Conservation (phyloP, 2,329 filamentous ascomycete genomes). For the Exophiala mesophila region DNA sequence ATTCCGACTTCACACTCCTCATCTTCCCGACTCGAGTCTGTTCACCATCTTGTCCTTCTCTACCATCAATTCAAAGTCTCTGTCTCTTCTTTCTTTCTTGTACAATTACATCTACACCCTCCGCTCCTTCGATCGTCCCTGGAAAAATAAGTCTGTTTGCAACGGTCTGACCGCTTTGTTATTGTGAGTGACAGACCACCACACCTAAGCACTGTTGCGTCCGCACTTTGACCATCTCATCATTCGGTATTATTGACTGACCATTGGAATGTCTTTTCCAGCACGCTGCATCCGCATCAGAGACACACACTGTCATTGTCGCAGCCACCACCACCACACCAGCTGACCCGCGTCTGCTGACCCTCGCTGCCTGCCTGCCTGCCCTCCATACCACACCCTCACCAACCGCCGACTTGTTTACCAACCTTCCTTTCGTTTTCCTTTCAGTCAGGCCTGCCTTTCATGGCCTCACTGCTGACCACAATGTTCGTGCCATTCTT, state of each 20-base stretch:
- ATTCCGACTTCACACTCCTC: too few species aligned
- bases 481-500: slow-evolving; percentile 63
- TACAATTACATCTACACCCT: too few species aligned
- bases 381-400: neutral
- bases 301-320: too few species aligned
- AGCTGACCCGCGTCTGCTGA: neutral
- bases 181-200: slow-evolving; percentile 2
- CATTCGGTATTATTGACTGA: slow-evolving; percentile 1
- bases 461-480: slow-evolving; percentile 67
- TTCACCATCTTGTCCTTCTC: too few species aligned
- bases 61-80: too few species aligned
- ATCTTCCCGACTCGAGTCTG: too few species aligned
- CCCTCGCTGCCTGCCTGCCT: neutral
- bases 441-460: slow-evolving; percentile 2
- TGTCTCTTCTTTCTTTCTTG: too few species aligned
- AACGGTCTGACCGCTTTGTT: too few species aligned
- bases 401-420: neutral
- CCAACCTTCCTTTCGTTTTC: too few species aligned
- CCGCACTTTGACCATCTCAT: neutral
- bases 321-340: neutral
- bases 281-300: too few species aligned
- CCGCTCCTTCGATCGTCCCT: too few species aligned
- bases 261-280: slow-evolving; percentile 2
- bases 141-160: too few species aligned
- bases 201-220: neutral